Evolutionary conservation across 257 asterid species (phyloP).

Genomic region (Solanum virginianum): DNA sequence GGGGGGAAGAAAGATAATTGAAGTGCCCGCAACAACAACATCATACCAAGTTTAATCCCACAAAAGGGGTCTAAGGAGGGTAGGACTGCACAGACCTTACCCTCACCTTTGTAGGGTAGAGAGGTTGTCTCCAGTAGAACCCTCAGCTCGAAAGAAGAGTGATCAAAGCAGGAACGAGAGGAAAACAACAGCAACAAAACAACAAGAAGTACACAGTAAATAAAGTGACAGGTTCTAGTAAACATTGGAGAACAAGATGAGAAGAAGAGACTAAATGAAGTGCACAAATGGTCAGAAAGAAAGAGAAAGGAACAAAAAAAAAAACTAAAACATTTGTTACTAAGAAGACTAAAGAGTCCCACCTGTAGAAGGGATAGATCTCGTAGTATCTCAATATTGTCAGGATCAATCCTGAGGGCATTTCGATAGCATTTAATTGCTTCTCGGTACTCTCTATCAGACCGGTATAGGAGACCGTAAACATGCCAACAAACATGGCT

Average conservation of each 20-base stretch:
- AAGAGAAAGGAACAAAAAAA: not conserved
- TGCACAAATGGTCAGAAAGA: not conserved
- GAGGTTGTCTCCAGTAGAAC: not conserved
- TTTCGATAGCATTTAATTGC: conserved; percentile 97
- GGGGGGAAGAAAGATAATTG: not conserved
- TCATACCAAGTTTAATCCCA: not conserved
- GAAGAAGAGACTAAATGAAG: not conserved
- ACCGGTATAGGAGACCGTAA: conserved; percentile 89
- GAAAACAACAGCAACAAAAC: not conserved
- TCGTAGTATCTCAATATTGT: conserved; percentile 90
- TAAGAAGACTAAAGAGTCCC: not conserved
- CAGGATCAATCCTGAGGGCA: conserved; percentile 94
- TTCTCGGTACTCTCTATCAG: conserved; percentile 98
- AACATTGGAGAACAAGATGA: not conserved
- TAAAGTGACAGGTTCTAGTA: not conserved
- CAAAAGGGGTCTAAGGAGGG: not conserved
- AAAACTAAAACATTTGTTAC: not conserved
- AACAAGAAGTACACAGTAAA: not conserved
- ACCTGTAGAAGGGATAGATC: conserved; percentile 99
- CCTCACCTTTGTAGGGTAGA: not conserved
- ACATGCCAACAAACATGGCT: conserved; percentile 99
- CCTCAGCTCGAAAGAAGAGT: not conserved
- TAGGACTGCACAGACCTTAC: not conserved
- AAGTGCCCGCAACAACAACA: not conserved
- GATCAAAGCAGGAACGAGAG: not conserved